phyloP scores from a whole-genome alignment of 1,139 yeast species.

The Saccharomycopsis hybrid region DNA sequence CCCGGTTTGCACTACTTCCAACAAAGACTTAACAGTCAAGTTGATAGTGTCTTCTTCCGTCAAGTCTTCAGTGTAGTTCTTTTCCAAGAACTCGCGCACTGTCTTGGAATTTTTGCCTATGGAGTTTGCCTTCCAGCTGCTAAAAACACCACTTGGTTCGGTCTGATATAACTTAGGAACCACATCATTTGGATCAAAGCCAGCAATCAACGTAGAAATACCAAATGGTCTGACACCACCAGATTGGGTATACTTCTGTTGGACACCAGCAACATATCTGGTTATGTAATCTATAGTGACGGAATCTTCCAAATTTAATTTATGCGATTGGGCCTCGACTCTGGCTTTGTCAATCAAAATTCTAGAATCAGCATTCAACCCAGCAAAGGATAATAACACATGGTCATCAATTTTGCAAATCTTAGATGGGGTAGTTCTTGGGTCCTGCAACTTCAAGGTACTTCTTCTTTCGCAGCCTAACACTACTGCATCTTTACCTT shows the following conservation, averaged over 20 bases:
- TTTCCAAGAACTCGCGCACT: slow-evolving; percentile 91
- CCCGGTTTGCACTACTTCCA: slow-evolving; percentile 97
- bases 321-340: slow-evolving; percentile 95
- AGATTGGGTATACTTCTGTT: slow-evolving; percentile 94
- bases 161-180: slow-evolving; percentile 86
- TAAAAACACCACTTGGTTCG: slow-evolving; percentile 95
- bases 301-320: slow-evolving; percentile 88
- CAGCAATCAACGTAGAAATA: slow-evolving; percentile 89
- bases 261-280: slow-evolving; percentile 92
- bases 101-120: slow-evolving; percentile 95
- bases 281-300: slow-evolving; percentile 90
- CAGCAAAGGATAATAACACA: slow-evolving; percentile 90
- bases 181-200: slow-evolving; percentile 81
- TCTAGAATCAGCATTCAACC: slow-evolving; percentile 96
- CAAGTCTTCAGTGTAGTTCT: slow-evolving; percentile 71
- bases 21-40: slow-evolving; percentile 76
- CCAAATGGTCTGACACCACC: slow-evolving; percentile 98
- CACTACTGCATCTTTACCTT: slow-evolving; percentile 83
- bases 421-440: slow-evolving; percentile 91
- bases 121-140: slow-evolving; percentile 99
- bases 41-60: slow-evolving; percentile 70
- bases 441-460: slow-evolving; percentile 90
- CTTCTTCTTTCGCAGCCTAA: slow-evolving; percentile 96
- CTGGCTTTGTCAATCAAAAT: slow-evolving; percentile 92
- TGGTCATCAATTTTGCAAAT: slow-evolving; percentile 89